phyloP scores from a whole-genome alignment of 768 basidiomycete species.

The Boletales sp. region DNA sequence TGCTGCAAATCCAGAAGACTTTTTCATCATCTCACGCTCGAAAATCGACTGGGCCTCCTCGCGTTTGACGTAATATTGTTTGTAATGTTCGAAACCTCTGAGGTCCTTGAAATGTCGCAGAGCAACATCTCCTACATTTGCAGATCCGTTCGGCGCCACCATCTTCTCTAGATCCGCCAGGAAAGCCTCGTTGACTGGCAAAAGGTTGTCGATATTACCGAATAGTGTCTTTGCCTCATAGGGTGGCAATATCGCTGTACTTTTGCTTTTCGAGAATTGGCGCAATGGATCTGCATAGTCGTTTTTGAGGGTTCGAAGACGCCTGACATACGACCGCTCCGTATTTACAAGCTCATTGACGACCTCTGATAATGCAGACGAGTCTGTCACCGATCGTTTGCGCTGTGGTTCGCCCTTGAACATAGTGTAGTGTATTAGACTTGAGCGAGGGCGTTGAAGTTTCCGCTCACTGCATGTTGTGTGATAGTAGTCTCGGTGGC shows the following conservation, averaged over 20 bases:
- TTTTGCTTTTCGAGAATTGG: constrained; percentile 77
- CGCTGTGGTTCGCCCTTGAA: constrained; percentile 33
- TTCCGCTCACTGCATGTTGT: constrained; percentile 41
- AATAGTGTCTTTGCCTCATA: constrained; percentile 95
- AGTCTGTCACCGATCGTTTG: constrained; percentile 59
- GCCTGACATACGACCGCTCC: constrained; percentile 84
- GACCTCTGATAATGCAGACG: constrained; percentile 65
- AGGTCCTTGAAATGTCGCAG: constrained; percentile 83
- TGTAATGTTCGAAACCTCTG: constrained; percentile 87
- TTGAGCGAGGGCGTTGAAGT: not conserved
- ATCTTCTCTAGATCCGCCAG: constrained; percentile 79
- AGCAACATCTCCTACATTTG: constrained; percentile 75
- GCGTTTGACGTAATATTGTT: constrained; percentile 85
- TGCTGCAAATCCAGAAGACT: constrained; percentile 74
- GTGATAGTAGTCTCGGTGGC: constrained; percentile 36
- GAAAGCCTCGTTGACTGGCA: constrained; percentile 89
- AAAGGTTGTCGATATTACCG: constrained; percentile 86
- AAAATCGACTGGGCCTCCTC: constrained; percentile 91
- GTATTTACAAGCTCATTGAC: constrained; percentile 86
- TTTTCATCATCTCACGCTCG: constrained; percentile 76
- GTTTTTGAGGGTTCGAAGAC: constrained; percentile 76
- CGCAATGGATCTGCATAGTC: constrained; percentile 92
- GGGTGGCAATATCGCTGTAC: constrained; percentile 80
- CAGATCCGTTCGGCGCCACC: constrained; percentile 55
- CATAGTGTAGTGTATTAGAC: constrained; percentile 8